phyloP scores from a whole-genome alignment of 2,329 filamentous ascomycete genomes.

The Trichoderma koningii region DNA sequence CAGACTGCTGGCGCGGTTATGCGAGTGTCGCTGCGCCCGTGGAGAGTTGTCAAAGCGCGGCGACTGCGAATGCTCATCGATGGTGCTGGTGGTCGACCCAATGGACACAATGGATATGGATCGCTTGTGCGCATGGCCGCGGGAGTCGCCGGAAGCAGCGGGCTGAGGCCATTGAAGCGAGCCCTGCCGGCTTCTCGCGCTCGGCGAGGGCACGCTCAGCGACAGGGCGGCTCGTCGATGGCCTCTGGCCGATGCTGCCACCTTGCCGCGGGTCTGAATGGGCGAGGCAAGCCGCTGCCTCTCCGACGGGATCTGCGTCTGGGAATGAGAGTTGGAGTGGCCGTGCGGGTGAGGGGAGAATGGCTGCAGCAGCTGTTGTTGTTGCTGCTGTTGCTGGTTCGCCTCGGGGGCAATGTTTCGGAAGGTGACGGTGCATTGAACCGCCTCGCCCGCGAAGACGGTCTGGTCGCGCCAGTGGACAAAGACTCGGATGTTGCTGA shows the following conservation, averaged over 20 bases:
- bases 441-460: conserved; percentile 93
- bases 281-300: conserved; percentile 48
- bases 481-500: conserved; percentile 85
- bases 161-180: conserved; percentile 51
- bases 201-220: conserved; percentile 55
- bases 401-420: conserved; percentile 70
- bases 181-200: conserved; percentile 49
- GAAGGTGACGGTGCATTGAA: conserved; percentile 95
- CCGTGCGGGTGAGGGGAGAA: neutral
- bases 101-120: conserved; percentile 84
- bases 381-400: conserved; percentile 35
- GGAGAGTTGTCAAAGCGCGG: conserved; percentile 46
- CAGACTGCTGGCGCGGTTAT: conserved; percentile 78
- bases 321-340: neutral
- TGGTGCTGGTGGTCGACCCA: conserved; percentile 53
- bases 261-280: conserved; percentile 46
- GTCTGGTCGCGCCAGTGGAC: conserved; percentile 93
- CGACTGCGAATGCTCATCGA: conserved; percentile 50
- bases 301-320: conserved; percentile 36
- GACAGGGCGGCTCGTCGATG: conserved; percentile 68
- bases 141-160: conserved; percentile 37
- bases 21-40: conserved; percentile 55
- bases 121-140: conserved; percentile 66
- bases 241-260: conserved; percentile 50
- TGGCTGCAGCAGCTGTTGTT: neutral